Evolutionary conservation across 345 rosid species (phyloP).

Genomic region (Arabidopsis suecica): DNA sequence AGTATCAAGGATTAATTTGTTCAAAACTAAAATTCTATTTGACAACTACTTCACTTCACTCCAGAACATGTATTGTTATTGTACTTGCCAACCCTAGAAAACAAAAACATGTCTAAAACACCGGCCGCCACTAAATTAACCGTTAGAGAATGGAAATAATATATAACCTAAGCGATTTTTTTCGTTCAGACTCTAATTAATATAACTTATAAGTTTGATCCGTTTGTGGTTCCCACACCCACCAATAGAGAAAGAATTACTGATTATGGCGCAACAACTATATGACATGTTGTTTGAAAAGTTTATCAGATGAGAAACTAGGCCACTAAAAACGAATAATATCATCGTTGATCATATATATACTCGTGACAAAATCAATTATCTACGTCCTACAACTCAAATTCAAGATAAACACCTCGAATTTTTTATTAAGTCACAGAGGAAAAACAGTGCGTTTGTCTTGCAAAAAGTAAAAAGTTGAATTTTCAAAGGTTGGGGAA

Average conservation of each 20-base stretch:
- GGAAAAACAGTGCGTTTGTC: not conserved
- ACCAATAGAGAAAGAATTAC: not conserved
- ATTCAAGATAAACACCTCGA: slow-evolving; percentile 26
- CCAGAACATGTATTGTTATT: not conserved
- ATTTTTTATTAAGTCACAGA: not conserved
- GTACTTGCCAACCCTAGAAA: slow-evolving; percentile 22
- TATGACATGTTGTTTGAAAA: slow-evolving; percentile 12
- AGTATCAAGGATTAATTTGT: not conserved
- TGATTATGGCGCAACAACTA: not conserved
- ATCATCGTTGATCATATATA: slow-evolving; percentile 5
- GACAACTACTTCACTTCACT: slow-evolving; percentile 6
- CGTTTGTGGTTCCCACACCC: slow-evolving; percentile 18
- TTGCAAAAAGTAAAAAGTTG: slow-evolving; percentile 11
- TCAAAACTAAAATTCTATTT: not conserved
- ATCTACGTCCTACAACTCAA: slow-evolving; percentile 9
- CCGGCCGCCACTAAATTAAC: slow-evolving; percentile 5
- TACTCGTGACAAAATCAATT: not conserved
- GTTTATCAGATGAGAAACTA: not conserved
- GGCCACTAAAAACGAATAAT: not conserved
- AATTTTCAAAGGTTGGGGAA: slow-evolving; percentile 20
- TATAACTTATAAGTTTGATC: slow-evolving; percentile 6
- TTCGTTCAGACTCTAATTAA: not conserved
- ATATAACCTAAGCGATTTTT: not conserved
- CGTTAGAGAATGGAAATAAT: not conserved
- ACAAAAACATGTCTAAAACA: slow-evolving; percentile 22